Evolutionary conservation across 305 asterid species (phyloP).

Genomic region (Fraxinus platypoda): DNA sequence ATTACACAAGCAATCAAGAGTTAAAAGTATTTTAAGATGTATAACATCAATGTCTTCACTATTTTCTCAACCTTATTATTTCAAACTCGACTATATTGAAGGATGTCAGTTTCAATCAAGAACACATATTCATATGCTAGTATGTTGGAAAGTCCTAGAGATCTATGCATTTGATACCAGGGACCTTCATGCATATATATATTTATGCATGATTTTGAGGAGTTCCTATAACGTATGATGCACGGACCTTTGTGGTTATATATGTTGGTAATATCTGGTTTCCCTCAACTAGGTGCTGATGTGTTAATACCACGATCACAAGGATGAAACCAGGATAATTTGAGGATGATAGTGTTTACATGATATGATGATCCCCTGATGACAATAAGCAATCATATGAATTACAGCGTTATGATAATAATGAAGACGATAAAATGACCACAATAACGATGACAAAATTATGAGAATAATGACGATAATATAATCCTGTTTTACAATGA

Average conservation of each 20-base stretch:
- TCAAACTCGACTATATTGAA: background rate
- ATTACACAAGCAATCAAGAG: background rate
- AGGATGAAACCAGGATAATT: background rate
- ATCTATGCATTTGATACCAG: background rate
- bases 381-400: background rate
- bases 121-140: background rate
- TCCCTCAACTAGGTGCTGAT: background rate
- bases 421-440: background rate
- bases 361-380: background rate
- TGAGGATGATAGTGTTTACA: background rate
- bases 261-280: background rate
- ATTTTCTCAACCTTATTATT: background rate
- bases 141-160: background rate
- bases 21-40: background rate
- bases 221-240: background rate
- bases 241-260: background rate
- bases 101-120: background rate
- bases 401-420: background rate
- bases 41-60: background rate
- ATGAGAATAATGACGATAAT: background rate
- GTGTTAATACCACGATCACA: background rate
- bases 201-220: background rate
- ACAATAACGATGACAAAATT: background rate
- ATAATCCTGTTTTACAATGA: background rate
- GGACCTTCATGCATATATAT: background rate